Base-by-base conservation (phyloP, 75 land plant species). In the Selaginella tamariscina region DNA sequence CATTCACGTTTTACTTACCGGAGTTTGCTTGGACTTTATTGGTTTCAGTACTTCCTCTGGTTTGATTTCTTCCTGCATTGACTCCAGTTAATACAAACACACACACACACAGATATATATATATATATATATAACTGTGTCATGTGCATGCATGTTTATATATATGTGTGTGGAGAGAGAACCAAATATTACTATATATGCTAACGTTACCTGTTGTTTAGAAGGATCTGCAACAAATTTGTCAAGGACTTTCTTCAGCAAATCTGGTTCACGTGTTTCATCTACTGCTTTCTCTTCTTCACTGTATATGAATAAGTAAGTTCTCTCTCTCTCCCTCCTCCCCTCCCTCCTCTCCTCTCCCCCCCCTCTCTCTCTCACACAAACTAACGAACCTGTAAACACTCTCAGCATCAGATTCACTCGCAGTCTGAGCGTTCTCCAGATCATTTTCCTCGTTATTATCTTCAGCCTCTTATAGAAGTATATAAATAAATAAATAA, bases 201-300 rank as follows among this genome's bases (percentile, higher is more conserved):
- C n/a, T n/a, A n/a, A n/a, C n/a, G n/a, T n/a, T n/a, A n/a, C n/a
- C n/a, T n/a, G n/a, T n/a, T n/a, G n/a, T n/a, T n/a, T n/a, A n/a
- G n/a, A n/a, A n/a, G 49, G 73, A 55, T 39, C 28, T 67, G 80
- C 33, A 21, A 91, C 66, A 27, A 94, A 67, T 39, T 70, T 95
- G 11, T 81, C 65, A 26, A 91, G 76, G 29, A 95, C 86, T 65
- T 81, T 91, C 29, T 60, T 79, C 32, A 83, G 69, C 66, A 91
- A 56, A 18, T 88, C 85, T 69, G 64, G 68, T 68, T 95, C 97
- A 27, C 65, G 72, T 20, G 64, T 70, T 68, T 95, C 97, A 27
- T 68, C 74, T 20, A 56, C 27, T 22, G 31, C 27, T 13, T 65
- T 54, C 33, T 72, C 70, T 24, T 27, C 56, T 20, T 29, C 54